A percentile compares a stretch with the other conserved stretches of the same genome.
Conservation (phyloP, 1,284 basidiomycete species). For the Phellopilus nigrolimitatus region DNA sequence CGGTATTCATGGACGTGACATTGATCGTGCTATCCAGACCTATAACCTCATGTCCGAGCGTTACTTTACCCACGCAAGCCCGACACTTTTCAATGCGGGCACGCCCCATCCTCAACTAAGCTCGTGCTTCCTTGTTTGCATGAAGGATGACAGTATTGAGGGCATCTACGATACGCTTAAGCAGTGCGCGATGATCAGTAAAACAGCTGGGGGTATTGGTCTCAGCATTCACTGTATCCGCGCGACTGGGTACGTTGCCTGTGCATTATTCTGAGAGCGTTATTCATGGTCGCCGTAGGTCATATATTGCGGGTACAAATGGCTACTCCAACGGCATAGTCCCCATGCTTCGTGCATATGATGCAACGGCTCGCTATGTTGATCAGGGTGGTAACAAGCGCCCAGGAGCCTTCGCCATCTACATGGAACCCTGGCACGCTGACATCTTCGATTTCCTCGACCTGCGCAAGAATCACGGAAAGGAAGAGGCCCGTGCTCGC, state of each 20-base stretch:
- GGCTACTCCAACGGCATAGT: conserved; percentile 99
- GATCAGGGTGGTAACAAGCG: conserved; percentile 99
- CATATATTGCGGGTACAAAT: conserved; percentile 92
- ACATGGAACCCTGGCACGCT: conserved; percentile 97
- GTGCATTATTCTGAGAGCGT: conserved; percentile 29
- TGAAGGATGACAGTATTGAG: conserved; percentile 99
- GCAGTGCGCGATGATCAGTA: conserved; percentile 98
- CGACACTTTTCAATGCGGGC: conserved; percentile 98
- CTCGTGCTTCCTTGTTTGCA: conserved; percentile 96
- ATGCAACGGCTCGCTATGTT: conserved; percentile 98
- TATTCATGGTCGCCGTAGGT: conserved; percentile 37
- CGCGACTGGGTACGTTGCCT: conserved; percentile 73
- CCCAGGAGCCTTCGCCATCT: conserved; percentile 97
- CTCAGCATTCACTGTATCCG: conserved; percentile 96
- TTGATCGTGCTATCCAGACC: conserved; percentile 89
- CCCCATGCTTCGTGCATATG: conserved; percentile 98
- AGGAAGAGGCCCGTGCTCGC: conserved; percentile 95
- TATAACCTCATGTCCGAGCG: conserved; percentile 95
- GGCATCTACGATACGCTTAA: conserved; percentile 99
- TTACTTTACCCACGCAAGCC: conserved; percentile 97
- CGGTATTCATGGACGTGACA: conserved; percentile 90
- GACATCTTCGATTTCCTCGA: conserved; percentile 99
- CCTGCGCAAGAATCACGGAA: conserved; percentile 98
- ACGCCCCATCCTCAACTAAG: conserved; percentile 94
- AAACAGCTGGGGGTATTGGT: conserved; percentile 98